Evolutionary conservation across 108 stramenopile genomes (phyloP), one percentile per base, ranked within the genome.

Genomic region (Stephanodiscus minutulus): DNA sequence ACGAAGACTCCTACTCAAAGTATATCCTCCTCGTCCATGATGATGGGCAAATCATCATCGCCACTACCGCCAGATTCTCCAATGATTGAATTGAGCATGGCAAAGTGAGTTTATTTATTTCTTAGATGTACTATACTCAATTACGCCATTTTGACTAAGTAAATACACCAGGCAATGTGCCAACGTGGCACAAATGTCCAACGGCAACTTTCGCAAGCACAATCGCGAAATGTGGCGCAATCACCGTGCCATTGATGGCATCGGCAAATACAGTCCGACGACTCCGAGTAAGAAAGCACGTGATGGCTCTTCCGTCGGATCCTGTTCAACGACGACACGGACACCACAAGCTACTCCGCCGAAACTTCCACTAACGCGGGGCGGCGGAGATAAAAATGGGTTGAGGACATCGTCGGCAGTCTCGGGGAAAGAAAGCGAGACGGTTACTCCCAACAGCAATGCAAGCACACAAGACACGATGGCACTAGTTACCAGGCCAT

Each of bases 151-250:
- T 52, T 20, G 50, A 52, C 18, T 1, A 24, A 52, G 20, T 24
- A 20, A 8, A 13, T 27, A 37, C 35, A 17, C 15, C 4, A 58
- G 57, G 8, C 57, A n/a, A 36, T 58, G 31, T n/a, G 57, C 57
- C 35, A 58, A 58, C 57, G n/a, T 36, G 28, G 35, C 57, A n/a
- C 57, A 35, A 58, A 58, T 58, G 25, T 58, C 57, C 25, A 58
- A 58, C 31, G 29, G 33, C 57, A 35, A 58, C 15, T 22, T 58
- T 37, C 57, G 28, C 12, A 29, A 37, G 57, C 7, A 17, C n/a
- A 58, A 29, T 29, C 25, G 57, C 18, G 57, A 58, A 2, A 37
- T 37, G 33, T 4, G 36, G 33, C 57, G 25, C 13, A 27, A 37
- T 27, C 13, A 29, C 20, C 33, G 57, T 29, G 20, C 11, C 11